These are phyloP conservation scores for Isabelozyma gotoi DNA, from an alignment of 805 yeast genomes.

Conservation along the genomic window DNA sequence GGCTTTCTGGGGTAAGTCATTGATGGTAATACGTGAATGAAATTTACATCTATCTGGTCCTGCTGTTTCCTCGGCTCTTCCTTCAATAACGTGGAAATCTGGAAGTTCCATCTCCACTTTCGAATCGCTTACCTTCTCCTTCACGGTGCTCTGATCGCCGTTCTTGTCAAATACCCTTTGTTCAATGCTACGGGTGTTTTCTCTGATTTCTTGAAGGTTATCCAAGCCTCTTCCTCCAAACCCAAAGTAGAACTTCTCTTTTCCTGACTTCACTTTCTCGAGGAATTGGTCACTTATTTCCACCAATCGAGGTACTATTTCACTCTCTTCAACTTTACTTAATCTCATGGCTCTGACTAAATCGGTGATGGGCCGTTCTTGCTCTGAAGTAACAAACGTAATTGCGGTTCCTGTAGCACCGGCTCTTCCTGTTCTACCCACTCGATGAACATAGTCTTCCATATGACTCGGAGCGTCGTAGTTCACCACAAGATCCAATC, in stretches of 20 bases:
- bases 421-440: slow-evolving; percentile 95
- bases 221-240: slow-evolving; percentile 94
- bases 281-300: slow-evolving; percentile 56
- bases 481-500: slow-evolving; percentile 75
- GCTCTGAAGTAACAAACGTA: slow-evolving; percentile 64
- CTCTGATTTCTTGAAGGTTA: slow-evolving; percentile 64
- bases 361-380: slow-evolving; percentile 66
- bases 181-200: slow-evolving; percentile 49
- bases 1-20: slow-evolving; percentile 80
- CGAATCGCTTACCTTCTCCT: slow-evolving; percentile 6
- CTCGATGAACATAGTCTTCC: slow-evolving; percentile 95
- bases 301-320: slow-evolving; percentile 51
- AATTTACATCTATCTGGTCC: slow-evolving; percentile 56
- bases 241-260: slow-evolving; percentile 65
- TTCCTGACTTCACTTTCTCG: slow-evolving; percentile 64
- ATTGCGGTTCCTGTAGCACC: slow-evolving; percentile 62
- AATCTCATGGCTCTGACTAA: slow-evolving; percentile 66
- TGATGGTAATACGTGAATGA: slow-evolving; percentile 71
- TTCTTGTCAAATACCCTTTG: slow-evolving; percentile 35
- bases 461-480: slow-evolving; percentile 74
- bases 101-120: slow-evolving; percentile 25
- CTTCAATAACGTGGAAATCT: slow-evolving; percentile 50
- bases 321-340: slow-evolving; percentile 43
- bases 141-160: slow-evolving; percentile 11
- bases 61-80: slow-evolving; percentile 51